These are phyloP conservation scores for Thraustochytrium sp. DNA, from an alignment of 352 stramenopile species.

Conservation along the genomic window DNA sequence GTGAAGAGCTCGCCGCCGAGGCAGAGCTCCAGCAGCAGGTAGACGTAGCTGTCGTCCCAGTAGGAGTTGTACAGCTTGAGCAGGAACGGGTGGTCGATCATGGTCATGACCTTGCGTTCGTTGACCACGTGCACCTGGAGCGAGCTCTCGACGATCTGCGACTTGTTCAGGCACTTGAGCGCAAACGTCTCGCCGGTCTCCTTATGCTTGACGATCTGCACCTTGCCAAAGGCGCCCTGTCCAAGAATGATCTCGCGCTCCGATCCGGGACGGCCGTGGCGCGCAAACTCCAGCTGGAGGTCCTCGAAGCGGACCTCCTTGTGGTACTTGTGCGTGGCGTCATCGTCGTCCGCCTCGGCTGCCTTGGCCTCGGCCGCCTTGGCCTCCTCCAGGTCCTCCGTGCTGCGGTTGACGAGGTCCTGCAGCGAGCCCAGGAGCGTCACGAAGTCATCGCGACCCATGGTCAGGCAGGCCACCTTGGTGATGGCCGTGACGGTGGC, in stretches of 20 bases:
- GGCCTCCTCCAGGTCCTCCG: not conserved
- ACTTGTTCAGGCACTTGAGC: constrained; percentile 86
- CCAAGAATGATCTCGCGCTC: constrained; percentile 68
- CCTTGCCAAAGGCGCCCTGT: constrained; percentile 85
- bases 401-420: constrained; percentile 71
- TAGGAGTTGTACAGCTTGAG: constrained; percentile 91
- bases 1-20: constrained; percentile 93
- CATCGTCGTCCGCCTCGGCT: constrained; percentile 52
- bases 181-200: constrained; percentile 58
- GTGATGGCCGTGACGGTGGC: constrained; percentile 77
- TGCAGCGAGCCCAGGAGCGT: constrained; percentile 82
- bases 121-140: constrained; percentile 91
- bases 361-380: not conserved
- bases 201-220: constrained; percentile 70
- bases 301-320: constrained; percentile 68
- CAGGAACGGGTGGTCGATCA: constrained; percentile 95
- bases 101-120: constrained; percentile 95
- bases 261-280: constrained; percentile 49
- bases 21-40: constrained; percentile 96
- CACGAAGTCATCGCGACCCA: constrained; percentile 91
- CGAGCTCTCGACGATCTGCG: constrained; percentile 81
- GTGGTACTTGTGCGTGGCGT: constrained; percentile 53
- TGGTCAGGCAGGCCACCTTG: constrained; percentile 57
- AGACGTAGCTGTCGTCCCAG: constrained; percentile 86
- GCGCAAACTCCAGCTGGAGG: constrained; percentile 71